Conservation (phyloP, 345 rosid species). For the Erysimum cheiranthoides region DNA sequence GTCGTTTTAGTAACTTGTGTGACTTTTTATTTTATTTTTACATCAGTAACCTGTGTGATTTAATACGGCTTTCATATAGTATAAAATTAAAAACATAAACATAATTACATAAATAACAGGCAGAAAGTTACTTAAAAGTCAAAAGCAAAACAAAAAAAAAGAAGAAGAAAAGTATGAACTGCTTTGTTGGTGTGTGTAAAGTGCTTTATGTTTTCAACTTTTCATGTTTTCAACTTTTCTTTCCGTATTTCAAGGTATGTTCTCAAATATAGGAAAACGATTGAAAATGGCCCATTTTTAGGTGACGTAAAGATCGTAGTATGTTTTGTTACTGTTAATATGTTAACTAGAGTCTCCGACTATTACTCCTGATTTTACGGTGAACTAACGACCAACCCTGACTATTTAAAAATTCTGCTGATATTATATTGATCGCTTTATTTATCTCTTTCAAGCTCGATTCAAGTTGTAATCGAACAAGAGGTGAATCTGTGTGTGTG, state of each 20-base stretch:
- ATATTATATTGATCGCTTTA: not conserved
- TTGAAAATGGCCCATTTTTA: constrained; percentile 18
- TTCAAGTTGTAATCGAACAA: not conserved
- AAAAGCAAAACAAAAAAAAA: constrained; percentile 6
- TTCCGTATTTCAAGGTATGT: constrained; percentile 26
- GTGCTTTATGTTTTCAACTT: constrained; percentile 29
- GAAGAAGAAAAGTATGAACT: not conserved
- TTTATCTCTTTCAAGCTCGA: not conserved
- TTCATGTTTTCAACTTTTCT: not conserved
- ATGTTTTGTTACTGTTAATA: not conserved
- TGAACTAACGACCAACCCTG: not conserved
- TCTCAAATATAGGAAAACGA: not conserved
- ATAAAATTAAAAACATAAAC: not conserved
- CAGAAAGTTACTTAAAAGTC: constrained; percentile 28
- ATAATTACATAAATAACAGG: not conserved
- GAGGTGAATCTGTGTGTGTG: not conserved
- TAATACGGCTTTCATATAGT: not conserved
- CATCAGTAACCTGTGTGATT: not conserved
- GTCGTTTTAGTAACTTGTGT: not conserved
- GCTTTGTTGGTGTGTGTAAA: constrained; percentile 16
- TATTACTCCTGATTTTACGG: constrained; percentile 26
- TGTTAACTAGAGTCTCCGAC: constrained; percentile 10
- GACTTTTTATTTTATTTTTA: too few relatives aligned
- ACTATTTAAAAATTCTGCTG: not conserved
- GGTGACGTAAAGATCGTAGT: constrained; percentile 14